These are phyloP conservation scores for Rosa hybrid DNA, from an alignment of 331 rosid genomes.

Conservation along the genomic window DNA sequence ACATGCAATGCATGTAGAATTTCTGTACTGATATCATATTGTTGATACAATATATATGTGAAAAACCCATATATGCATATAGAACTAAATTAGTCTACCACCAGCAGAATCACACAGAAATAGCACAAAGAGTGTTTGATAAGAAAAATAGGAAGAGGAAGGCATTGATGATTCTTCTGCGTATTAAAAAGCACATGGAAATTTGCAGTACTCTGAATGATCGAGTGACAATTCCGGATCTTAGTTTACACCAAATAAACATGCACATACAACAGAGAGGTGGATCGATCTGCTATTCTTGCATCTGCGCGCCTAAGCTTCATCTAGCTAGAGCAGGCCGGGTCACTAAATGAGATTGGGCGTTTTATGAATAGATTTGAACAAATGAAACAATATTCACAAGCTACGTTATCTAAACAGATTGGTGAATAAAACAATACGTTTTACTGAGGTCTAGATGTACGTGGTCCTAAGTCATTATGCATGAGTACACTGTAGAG, in stretches of 20 bases:
- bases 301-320: not conserved
- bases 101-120: not conserved
- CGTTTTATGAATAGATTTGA: not conserved
- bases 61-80: not conserved
- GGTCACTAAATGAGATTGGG: not conserved
- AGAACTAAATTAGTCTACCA: not conserved
- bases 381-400: not conserved
- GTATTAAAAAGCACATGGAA: not conserved
- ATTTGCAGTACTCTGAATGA: not conserved
- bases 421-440: too few relatives aligned
- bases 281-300: conserved; percentile 2
- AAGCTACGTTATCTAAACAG: not conserved
- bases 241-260: not conserved
- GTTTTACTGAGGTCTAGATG: too few relatives aligned
- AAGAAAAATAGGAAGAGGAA: not conserved
- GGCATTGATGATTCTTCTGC: not conserved
- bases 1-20: conserved; percentile 14
- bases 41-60: not conserved
- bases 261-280: not conserved
- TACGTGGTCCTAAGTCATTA: too few relatives aligned
- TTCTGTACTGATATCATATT: not conserved
- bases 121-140: conserved; percentile 1
- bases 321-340: not conserved
- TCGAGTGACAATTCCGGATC: not conserved
- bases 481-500: too few relatives aligned